Base-by-base conservation (phyloP, 306 rosid genomes). In the Vigna angularis region DNA sequence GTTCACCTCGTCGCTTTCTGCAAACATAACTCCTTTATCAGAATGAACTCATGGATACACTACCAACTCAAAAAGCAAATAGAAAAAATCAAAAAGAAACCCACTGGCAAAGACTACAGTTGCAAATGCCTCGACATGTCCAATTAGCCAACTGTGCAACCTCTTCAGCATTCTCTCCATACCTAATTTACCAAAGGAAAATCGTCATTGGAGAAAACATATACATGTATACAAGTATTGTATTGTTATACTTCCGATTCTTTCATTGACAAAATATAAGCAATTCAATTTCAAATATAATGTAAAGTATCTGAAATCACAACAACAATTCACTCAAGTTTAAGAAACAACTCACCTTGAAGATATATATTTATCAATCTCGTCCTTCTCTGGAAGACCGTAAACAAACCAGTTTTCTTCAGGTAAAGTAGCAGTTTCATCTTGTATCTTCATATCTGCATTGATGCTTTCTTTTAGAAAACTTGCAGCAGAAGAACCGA, bases 41-140 rank as follows among this genome's bases (percentile, higher is more conserved):
- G 57, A 81, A 76, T 57, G 38, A 75, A 57, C 50, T 66, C 42
- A 47, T 12, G 28, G 20, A 51, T 17, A 30, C 10, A 79, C 9
- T 2, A 44, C 30, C 28, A 57, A 44, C 30, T 44, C 69, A 45
- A 73, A 75, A 34, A 55, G 47, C n/a, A 32, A 32, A 42, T 8
- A 42, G 11, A 42, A 42, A 13, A 17, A 50, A 20, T 77, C 40
- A 5, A 15, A 44, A 63, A 63, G 3, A 24, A 42, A 50, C 90
- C 81, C 76, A 89, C 98, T 72, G 82, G 93, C 97, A 94, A 7
- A 28, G 4, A 76, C 97, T 94, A 53, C 97, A 92, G 47, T 91
- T 92, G 85, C 98, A 94, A 17, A 79, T 58, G 69, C 87, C 92
- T 82, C 84, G 97, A 75, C 98, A 94, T 6, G 1, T 52, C 98